A percentile compares a stretch with the other conserved stretches of the same genome.
phyloP scores from a whole-genome alignment of 1,284 basidiomycete genomes.

The Ganoderma resinaceum region DNA sequence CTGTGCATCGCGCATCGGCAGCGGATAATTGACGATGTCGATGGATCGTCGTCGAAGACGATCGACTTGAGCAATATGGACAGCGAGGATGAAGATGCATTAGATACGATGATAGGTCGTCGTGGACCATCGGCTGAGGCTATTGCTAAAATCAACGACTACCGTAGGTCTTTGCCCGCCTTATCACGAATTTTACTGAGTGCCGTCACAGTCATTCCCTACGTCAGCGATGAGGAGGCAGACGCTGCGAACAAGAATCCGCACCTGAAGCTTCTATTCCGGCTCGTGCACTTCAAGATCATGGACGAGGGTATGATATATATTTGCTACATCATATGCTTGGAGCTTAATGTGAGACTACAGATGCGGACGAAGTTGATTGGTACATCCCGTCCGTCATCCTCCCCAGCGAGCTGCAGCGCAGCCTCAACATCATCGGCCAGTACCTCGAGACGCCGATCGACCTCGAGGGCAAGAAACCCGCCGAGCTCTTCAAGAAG shows the following conservation, averaged over 20 bases:
- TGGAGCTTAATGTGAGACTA: background rate
- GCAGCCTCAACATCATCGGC: constrained; percentile 73
- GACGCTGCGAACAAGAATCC: constrained; percentile 80
- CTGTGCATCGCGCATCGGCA: constrained; percentile 72
- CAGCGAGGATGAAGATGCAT: constrained; percentile 53
- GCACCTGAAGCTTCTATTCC: constrained; percentile 84
- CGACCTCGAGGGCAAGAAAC: constrained; percentile 77
- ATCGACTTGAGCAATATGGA: constrained; percentile 45
- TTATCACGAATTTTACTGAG: background rate
- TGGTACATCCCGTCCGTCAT: constrained; percentile 83
- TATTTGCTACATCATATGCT: background rate
- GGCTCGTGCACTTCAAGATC: constrained; percentile 70
- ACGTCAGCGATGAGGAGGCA: constrained; percentile 73
- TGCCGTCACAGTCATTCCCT: constrained; percentile 68
- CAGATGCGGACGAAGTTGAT: constrained; percentile 75
- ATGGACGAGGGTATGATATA: constrained; percentile 61
- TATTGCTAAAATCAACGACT: constrained; percentile 74
- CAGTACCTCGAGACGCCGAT: constrained; percentile 80
- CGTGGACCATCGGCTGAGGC: constrained; percentile 74
- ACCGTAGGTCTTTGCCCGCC: constrained; percentile 59
- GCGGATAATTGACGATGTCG: constrained; percentile 75
- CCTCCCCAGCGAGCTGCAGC: constrained; percentile 66
- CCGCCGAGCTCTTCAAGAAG: constrained; percentile 69
- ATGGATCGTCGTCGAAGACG: constrained; percentile 51
- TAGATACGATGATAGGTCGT: constrained; percentile 42